phyloP scores from a whole-genome alignment of 257 asterid genomes.

The Agastache rugosa region DNA sequence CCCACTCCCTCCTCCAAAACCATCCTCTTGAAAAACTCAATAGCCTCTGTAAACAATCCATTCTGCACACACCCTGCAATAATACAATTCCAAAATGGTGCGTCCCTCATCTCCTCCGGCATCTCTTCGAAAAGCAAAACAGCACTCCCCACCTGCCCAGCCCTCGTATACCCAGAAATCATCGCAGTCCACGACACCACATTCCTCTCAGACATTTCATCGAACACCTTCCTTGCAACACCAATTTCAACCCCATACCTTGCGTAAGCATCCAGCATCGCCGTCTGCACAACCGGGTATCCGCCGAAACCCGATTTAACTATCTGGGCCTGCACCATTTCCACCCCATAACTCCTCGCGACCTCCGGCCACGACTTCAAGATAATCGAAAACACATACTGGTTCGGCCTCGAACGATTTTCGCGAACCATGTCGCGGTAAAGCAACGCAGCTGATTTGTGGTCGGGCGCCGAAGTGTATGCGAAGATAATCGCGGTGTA shows the following conservation, averaged over 20 bases:
- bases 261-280: slow-evolving; percentile 63
- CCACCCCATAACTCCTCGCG: slow-evolving; percentile 55
- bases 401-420: slow-evolving; percentile 61
- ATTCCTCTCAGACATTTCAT: slow-evolving; percentile 67
- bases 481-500: slow-evolving; percentile 68
- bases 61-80: slow-evolving; percentile 78
- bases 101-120: slow-evolving; percentile 62
- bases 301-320: slow-evolving; percentile 60
- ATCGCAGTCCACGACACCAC: slow-evolving; percentile 86
- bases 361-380: slow-evolving; percentile 67
- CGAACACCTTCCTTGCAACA: slow-evolving; percentile 67
- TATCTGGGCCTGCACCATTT: slow-evolving; percentile 66
- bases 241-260: slow-evolving; percentile 52
- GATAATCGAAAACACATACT: slow-evolving; percentile 63
- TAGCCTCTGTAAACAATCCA: slow-evolving; percentile 74
- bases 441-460: slow-evolving; percentile 53
- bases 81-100: slow-evolving; percentile 82
- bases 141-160: slow-evolving; percentile 67
- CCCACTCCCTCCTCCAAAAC: slow-evolving; percentile 52
- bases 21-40: slow-evolving; percentile 70
- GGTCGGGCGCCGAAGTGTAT: slow-evolving; percentile 49
- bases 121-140: slow-evolving; percentile 62
- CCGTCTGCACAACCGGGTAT: slow-evolving; percentile 67
- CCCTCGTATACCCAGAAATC: slow-evolving; percentile 73
- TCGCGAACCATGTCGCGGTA: slow-evolving; percentile 67